Evolutionary conservation across 805 yeast genomes (phyloP), one percentile per base, ranked within the genome.

Genomic region (Starmera caribaea): DNA sequence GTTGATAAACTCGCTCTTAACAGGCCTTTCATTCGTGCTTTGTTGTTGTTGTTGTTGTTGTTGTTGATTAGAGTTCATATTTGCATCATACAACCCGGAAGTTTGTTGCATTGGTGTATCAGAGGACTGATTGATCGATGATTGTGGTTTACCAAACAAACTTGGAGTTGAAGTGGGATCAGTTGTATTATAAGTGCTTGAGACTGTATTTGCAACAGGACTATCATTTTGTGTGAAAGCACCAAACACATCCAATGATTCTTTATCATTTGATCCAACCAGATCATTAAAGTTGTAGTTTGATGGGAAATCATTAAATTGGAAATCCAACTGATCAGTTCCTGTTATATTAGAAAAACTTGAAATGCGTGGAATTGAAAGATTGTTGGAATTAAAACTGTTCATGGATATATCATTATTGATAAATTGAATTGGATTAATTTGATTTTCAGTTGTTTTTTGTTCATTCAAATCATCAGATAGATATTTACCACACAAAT

Each of bases 401-500:
- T 21, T 21, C 26, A 21, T 21, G 6, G 26, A 21, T 9, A 21
- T 21, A 21, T 21, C 26, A 21, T 21, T 21, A 9, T 21, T 21
- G 26, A 21, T 21, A 9, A 21, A 21, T 21, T 21, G 26, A 21
- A 21, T 21, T 21, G 26, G 26, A 21, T 21, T 21, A 7, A 21
- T 21, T 21, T 21, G 26, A 21, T 21, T 21, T 3, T 21, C 26
- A 21, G 26, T 21, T 5, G n/a, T 14, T 34, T 16, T 9, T 34
- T 3, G 27, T 26, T 13, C 26, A 8, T 26, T 26, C 8, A n/a
- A 6, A 33, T 32, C 30, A 12, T 30, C 52, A 30, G 49, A 55
- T 6, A 54, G 36, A 36, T 54, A 55, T 38, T 53, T 53, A 6
- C 59, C 59, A 46, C 62, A 55, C 30, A 73, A 51, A 33, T 65